phyloP scores from a whole-genome alignment of 495 filamentous ascomycete species.

The Podospora pseudopauciseta region DNA sequence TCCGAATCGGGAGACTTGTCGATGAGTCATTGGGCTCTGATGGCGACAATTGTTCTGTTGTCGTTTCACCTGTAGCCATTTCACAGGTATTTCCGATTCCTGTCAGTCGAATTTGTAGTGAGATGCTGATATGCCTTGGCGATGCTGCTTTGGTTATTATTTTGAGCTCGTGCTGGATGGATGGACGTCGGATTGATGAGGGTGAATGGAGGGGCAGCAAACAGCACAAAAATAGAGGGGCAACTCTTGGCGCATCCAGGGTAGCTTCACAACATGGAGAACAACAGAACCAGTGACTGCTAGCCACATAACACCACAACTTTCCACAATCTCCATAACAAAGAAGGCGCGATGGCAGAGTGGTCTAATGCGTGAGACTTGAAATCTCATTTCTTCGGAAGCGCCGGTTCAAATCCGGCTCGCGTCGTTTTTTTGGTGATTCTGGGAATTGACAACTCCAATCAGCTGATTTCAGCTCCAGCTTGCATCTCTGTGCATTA shows the following conservation, averaged over 20 bases:
- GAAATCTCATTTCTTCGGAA: neutral
- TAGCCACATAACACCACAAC: neutral
- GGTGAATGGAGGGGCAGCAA: neutral
- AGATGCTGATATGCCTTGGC: neutral
- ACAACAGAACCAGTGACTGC: neutral
- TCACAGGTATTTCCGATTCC: neutral
- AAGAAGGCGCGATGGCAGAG: neutral
- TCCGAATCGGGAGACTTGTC: neutral
- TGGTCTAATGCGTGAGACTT: neutral
- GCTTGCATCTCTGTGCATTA: neutral
- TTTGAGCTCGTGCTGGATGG: too few relatives aligned
- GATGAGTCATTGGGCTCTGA: neutral
- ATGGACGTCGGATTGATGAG: neutral
- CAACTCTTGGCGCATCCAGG: neutral
- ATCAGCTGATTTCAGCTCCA: neutral
- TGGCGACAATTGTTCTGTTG: neutral
- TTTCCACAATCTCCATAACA: neutral
- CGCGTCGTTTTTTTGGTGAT: neutral
- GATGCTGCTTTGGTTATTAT: neutral
- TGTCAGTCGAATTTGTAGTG: neutral
- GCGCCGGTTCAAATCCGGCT: neutral
- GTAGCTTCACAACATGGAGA: neutral
- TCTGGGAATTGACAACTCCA: neutral
- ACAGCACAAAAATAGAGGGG: neutral
- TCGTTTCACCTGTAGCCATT: neutral